Percentiles rank a stretch among this genome's conserved stretches.
These are phyloP conservation scores for Chamaecyparis obtusa DNA, from an alignment of 75 land plant genomes.

Conservation along the genomic window DNA sequence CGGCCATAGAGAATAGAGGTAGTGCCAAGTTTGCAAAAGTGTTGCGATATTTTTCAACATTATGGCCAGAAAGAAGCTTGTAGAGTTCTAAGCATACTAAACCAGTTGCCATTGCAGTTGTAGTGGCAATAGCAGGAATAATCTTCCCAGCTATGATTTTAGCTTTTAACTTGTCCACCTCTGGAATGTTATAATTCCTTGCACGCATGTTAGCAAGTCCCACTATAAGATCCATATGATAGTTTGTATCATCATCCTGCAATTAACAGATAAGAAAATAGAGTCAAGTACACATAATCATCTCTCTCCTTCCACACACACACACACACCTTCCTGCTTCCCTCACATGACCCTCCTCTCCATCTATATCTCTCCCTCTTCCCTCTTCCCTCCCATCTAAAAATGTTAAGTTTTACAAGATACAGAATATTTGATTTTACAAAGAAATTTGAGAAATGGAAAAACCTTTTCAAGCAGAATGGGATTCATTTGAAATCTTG, in stretches of 20 bases:
- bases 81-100: constrained; percentile 88
- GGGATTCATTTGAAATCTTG: constrained; percentile 48
- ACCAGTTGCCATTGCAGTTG: constrained; percentile 91
- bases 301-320: not conserved
- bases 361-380: not conserved
- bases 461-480: constrained; percentile 87
- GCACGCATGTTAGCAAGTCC: constrained; percentile 93
- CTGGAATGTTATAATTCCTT: constrained; percentile 83
- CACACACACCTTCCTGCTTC: not conserved
- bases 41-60: constrained; percentile 71
- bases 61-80: constrained; percentile 70
- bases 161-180: constrained; percentile 89
- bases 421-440: not conserved
- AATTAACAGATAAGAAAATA: not conserved
- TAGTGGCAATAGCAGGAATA: constrained; percentile 90
- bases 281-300: not conserved
- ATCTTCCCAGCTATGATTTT: constrained; percentile 89
- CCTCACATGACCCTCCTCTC: not conserved
- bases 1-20: constrained; percentile 87
- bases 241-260: constrained; percentile 88
- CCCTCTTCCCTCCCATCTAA: not conserved
- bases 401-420: not conserved
- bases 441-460: not conserved
- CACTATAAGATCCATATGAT: constrained; percentile 78
- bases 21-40: constrained; percentile 87